These are phyloP conservation scores for Stephanodiscus minutulus DNA, from an alignment of 108 stramenopile species.

Conservation along the genomic window DNA sequence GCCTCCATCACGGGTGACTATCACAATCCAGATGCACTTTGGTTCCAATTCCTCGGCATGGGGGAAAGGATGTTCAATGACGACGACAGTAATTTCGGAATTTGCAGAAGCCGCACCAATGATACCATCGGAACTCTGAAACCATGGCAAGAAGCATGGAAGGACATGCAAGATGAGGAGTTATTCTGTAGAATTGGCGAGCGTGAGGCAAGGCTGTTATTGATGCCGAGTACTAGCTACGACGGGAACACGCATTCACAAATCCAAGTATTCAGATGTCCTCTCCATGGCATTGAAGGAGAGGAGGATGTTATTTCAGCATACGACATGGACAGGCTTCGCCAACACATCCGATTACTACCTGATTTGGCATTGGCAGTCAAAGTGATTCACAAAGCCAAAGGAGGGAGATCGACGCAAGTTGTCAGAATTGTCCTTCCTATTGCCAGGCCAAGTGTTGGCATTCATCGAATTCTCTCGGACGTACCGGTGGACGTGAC, in stretches of 20 bases:
- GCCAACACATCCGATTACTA: not conserved
- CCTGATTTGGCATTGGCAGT: not conserved
- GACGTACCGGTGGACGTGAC: not conserved
- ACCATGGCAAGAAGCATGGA: too few species aligned
- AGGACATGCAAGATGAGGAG: not conserved
- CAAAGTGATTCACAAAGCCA: not conserved
- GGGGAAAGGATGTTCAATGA: not conserved
- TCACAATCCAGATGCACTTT: not conserved
- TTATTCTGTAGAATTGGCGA: not conserved
- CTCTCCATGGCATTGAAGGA: not conserved
- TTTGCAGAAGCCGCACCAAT: too few species aligned
- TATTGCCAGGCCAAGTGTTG: not conserved
- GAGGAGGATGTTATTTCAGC: not conserved
- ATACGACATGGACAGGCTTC: not conserved
- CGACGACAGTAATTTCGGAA: not conserved
- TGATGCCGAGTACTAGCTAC: not conserved
- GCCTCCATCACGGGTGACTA: conserved; percentile 2
- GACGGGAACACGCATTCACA: not conserved
- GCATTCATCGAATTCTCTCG: conserved; percentile 1
- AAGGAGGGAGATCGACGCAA: not conserved
- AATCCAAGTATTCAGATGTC: not conserved
- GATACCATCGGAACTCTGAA: too few species aligned
- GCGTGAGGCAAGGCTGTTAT: not conserved
- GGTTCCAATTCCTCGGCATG: conserved; percentile 1
- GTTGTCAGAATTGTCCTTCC: not conserved